Base-by-base conservation (phyloP, 176 grass and related monocot genomes). In the Pontederia paniculata region DNA sequence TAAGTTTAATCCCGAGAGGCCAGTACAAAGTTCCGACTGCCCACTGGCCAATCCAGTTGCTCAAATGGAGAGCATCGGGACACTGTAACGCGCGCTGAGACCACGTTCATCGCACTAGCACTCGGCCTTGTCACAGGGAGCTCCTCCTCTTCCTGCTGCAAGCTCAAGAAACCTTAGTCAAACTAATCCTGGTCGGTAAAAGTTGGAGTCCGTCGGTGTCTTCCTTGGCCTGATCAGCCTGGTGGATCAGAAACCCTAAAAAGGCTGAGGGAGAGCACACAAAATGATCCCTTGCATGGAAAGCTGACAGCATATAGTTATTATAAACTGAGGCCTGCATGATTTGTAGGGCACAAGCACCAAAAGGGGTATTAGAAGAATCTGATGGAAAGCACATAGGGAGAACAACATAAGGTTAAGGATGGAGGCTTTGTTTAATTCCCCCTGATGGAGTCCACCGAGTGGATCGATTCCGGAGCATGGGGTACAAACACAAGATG, bases 381-480 rank as follows among this genome's bases (percentile, higher is more conserved):
- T 88, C 68, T 72, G 52, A 45, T 43, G 79, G 72, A 83, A 73
- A 79, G 79, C 75, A 46, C 48, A 73, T 60, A 66, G 45, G 75
- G 72, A 43, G 79, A 69, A 79, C 67, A 66, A 49, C 63, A 76
- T 76, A 69, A 50, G 63, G 79, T 67, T 88, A 76, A 76, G 21
- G 17, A 13, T 9, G 3, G 2, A 53, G 9, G 47, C 63, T 76
- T 82, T 75, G 47, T 69, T 59, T 75, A 83, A 31, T 79, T 57
- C 48, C 23, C 57, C 53, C 70, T 74, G 77, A 77, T 54, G 65
- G 56, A 44, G 64, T 66, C 12, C 7, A 15, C 23, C 57, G 54
- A 73, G 17, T 9, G 23, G 84, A 76, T n/a, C n/a, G n/a, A n/a
- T 70, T 73, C 72, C 42, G 43, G 12, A 12, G 43, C 23, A 44